Evolutionary conservation across 2,329 filamentous ascomycete species (phyloP).

Genomic region (Ceratocystis alfenasii): DNA sequence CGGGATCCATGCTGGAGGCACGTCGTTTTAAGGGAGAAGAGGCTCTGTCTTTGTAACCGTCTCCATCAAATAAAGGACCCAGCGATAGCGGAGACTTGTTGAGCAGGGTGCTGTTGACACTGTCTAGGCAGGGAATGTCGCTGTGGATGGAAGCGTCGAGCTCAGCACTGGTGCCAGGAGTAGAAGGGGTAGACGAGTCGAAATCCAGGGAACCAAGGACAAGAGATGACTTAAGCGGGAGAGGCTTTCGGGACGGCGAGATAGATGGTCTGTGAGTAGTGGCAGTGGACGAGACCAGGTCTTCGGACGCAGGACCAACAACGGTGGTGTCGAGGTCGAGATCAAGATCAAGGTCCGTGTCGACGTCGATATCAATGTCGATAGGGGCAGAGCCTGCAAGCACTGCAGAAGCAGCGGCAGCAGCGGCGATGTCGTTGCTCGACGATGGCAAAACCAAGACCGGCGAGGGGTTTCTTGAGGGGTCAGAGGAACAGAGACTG

Average conservation of each 20-base stretch:
- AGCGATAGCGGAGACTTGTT: constrained; percentile 41
- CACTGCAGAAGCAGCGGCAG: constrained; percentile 19
- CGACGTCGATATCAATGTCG: background rate
- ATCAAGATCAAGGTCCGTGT: constrained; percentile 24
- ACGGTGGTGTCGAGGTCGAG: constrained; percentile 36
- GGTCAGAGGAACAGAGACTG: constrained; percentile 32
- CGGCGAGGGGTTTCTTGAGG: constrained; percentile 29
- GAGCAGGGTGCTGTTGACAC: constrained; percentile 10
- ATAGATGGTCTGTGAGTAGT: constrained; percentile 24
- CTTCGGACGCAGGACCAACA: constrained; percentile 31
- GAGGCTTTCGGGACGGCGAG: constrained; percentile 35
- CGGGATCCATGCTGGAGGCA: constrained; percentile 50
- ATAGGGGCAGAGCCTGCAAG: constrained; percentile 2
- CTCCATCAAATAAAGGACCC: constrained; percentile 49
- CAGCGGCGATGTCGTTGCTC: constrained; percentile 28
- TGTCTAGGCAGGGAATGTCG: constrained; percentile 29
- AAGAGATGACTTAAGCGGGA: constrained; percentile 27
- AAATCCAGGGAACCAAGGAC: constrained; percentile 36
- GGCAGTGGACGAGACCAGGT: constrained; percentile 30
- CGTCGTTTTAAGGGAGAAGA: constrained; percentile 54
- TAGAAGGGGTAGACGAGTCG: constrained; percentile 45
- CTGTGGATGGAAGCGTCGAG: constrained; percentile 45
- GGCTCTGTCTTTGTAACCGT: constrained; percentile 43
- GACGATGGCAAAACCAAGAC: constrained; percentile 33
- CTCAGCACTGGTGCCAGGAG: constrained; percentile 44